phyloP scores from a whole-genome alignment of 768 basidiomycete species.

The Tylopilus sp. region DNA sequence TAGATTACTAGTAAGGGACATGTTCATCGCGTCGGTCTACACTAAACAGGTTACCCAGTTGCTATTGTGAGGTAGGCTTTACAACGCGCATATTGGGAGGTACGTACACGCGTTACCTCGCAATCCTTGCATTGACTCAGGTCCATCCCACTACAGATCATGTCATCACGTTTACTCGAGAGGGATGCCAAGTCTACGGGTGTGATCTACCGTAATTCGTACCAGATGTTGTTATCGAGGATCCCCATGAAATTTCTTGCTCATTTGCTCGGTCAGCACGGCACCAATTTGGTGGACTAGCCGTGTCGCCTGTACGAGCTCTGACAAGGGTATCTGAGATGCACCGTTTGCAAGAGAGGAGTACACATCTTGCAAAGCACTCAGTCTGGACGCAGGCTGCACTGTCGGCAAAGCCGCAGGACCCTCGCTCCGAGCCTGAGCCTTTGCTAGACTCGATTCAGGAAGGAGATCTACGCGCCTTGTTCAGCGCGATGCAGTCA shows the following conservation, averaged over 20 bases:
- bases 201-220: constrained; percentile 34
- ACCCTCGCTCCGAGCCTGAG: constrained; percentile 8
- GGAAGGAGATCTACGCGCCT: not conserved
- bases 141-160: not conserved
- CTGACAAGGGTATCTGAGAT: constrained; percentile 48
- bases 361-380: constrained; percentile 42
- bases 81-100: not conserved
- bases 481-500: not conserved
- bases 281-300: constrained; percentile 46
- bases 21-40: not conserved
- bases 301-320: constrained; percentile 44
- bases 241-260: constrained; percentile 32
- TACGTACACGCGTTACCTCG: not conserved
- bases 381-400: constrained; percentile 41
- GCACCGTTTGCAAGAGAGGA: constrained; percentile 39
- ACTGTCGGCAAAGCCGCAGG: constrained; percentile 32
- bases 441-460: constrained; percentile 1
- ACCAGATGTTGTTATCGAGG: constrained; percentile 3
- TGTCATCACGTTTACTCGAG: constrained; percentile 2
- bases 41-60: not conserved
- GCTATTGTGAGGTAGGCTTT: not conserved
- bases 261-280: constrained; percentile 44
- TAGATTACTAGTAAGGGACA: not conserved
- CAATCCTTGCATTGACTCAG: not conserved
- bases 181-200: constrained; percentile 36